A percentile compares a stretch with the other conserved stretches of the same genome.
Evolutionary conservation across 2,329 filamentous ascomycete species (phyloP).

Genomic region (Penicillium sp.): DNA sequence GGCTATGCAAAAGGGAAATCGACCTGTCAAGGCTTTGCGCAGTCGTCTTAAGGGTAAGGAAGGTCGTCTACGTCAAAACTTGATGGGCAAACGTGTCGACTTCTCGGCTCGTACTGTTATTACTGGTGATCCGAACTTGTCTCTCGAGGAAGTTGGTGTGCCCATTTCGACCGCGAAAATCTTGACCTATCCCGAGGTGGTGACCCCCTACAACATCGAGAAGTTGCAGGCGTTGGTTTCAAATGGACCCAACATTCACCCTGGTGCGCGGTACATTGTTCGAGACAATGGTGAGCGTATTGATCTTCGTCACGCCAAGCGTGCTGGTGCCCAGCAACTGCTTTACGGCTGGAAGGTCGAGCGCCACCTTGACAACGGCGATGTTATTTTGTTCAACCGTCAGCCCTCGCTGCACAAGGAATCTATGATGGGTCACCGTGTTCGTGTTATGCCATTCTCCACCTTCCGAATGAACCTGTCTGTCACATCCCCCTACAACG

Average conservation of each 20-base stretch:
- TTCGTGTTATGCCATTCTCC: conserved; percentile 97
- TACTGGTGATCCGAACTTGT: conserved; percentile 95
- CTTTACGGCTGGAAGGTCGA: conserved; percentile 99
- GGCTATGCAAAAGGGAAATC: conserved; percentile 92
- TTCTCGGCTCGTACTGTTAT: conserved; percentile 99
- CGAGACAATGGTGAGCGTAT: conserved; percentile 91
- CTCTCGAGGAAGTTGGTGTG: conserved; percentile 94
- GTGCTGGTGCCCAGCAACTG: conserved; percentile 74
- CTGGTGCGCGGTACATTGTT: conserved; percentile 95
- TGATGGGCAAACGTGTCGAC: conserved; percentile 99
- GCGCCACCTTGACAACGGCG: conserved; percentile 90
- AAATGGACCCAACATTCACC: conserved; percentile 92
- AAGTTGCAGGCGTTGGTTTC: conserved; percentile 86
- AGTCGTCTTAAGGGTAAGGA: conserved; percentile 99
- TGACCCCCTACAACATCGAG: conserved; percentile 96
- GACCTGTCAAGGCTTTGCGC: conserved; percentile 94
- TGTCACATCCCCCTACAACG: conserved; percentile 98
- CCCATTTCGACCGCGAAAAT: conserved; percentile 90
- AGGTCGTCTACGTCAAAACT: conserved; percentile 91
- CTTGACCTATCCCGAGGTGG: conserved; percentile 93
- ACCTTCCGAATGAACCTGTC: conserved; percentile 97
- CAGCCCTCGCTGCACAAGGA: conserved; percentile 99
- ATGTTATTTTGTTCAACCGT: conserved; percentile 99
- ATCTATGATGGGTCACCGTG: conserved; percentile 99
- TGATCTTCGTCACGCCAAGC: conserved; percentile 89